These are phyloP conservation scores for Rhododendron mucronatum DNA, from an alignment of 148 eudicot species.

Conservation along the genomic window DNA sequence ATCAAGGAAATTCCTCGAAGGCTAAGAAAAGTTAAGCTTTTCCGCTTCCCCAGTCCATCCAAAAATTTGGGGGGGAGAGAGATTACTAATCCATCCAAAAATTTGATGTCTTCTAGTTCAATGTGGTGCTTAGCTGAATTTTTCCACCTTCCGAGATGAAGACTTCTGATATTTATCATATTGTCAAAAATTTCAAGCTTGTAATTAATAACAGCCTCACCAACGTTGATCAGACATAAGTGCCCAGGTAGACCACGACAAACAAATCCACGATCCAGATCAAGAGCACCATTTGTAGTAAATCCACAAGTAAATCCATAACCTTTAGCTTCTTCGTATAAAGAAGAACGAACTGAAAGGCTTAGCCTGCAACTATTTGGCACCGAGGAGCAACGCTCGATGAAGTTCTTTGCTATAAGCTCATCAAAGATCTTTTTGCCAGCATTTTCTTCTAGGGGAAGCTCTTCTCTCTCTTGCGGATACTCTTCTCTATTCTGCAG, in stretches of 20 bases:
- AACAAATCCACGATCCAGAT: fast-evolving
- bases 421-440: slow-evolving; percentile 8
- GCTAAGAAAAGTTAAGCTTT: no score
- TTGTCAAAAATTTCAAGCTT: slow-evolving; percentile 19
- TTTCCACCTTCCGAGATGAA: no score
- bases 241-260: no score
- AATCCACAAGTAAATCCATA: no score
- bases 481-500: no score
- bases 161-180: slow-evolving; percentile 22
- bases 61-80: no score
- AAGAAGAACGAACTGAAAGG: background rate
- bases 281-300: no score
- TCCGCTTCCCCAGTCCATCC: no score
- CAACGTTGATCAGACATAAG: slow-evolving; percentile 1
- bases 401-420: slow-evolving; percentile 20
- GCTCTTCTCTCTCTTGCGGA: no score
- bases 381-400: slow-evolving; percentile 10
- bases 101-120: no score
- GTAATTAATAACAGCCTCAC: background rate
- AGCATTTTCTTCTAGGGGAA: background rate
- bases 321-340: background rate
- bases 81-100: no score
- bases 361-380: background rate
- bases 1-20: slow-evolving; percentile 26
- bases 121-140: no score